Conservation (phyloP, 1,284 basidiomycete species). For the Papiliotrema fonsecae region DNA sequence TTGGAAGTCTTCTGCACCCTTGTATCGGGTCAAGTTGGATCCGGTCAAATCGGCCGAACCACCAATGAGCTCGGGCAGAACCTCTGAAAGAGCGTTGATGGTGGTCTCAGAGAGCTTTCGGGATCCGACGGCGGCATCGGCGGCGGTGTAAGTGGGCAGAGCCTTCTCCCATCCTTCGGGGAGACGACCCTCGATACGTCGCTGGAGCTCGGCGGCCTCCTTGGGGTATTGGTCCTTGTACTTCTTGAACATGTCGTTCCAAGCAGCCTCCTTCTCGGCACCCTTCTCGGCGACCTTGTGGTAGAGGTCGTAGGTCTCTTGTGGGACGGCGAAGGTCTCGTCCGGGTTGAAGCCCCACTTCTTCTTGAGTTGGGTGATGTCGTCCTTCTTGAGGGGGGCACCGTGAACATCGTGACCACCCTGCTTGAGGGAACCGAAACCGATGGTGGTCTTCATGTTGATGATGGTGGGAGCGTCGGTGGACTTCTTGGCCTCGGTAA, state of each 20-base stretch:
- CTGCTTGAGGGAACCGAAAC: slow-evolving; percentile 85
- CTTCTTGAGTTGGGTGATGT: slow-evolving; percentile 76
- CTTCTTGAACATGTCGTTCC: slow-evolving; percentile 65
- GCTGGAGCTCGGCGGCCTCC: slow-evolving; percentile 78
- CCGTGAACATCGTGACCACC: slow-evolving; percentile 93
- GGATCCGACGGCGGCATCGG: slow-evolving; percentile 79
- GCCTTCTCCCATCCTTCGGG: slow-evolving; percentile 80
- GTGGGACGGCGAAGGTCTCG: slow-evolving; percentile 72
- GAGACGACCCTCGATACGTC: slow-evolving; percentile 77
- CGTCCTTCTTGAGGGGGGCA: slow-evolving; percentile 85
- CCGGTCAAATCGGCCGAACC: slow-evolving; percentile 91
- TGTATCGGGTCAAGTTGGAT: slow-evolving; percentile 84
- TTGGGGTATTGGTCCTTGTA: slow-evolving; percentile 75
- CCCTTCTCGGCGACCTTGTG: slow-evolving; percentile 64
- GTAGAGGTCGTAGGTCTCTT: slow-evolving; percentile 69
- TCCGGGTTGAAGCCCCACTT: slow-evolving; percentile 80
- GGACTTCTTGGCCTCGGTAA: slow-evolving; percentile 69
- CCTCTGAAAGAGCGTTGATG: slow-evolving; percentile 67
- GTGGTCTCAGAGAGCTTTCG: slow-evolving; percentile 91
- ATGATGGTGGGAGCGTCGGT: slow-evolving; percentile 83
- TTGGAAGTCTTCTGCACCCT: slow-evolving; percentile 79
- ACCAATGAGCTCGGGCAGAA: slow-evolving; percentile 77
- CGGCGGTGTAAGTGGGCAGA: slow-evolving; percentile 69
- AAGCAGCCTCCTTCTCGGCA: slow-evolving; percentile 66
- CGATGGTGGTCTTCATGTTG: slow-evolving; percentile 82